Evolutionary conservation across 2,329 filamentous ascomycete species (phyloP).

Genomic region (Pyricularia sp.): DNA sequence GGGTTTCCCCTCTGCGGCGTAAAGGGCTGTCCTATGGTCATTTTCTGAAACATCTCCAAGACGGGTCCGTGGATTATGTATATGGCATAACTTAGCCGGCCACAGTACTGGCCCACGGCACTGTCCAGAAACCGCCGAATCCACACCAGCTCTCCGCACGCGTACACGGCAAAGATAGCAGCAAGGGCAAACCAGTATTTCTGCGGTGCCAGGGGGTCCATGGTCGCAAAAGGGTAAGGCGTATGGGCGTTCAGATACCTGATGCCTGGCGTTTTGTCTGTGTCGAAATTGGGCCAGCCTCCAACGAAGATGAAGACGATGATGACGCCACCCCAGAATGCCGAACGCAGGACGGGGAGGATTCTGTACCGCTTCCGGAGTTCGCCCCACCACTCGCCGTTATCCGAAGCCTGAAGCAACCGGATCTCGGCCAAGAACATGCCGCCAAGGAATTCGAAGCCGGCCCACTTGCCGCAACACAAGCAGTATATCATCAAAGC

Average conservation of each 20-base stretch:
- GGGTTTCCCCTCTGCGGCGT: constrained; percentile 14
- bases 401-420: constrained; percentile 20
- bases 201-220: constrained; percentile 21
- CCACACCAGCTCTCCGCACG: constrained; percentile 23
- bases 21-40: constrained; percentile 18
- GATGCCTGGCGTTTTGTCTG: constrained; percentile 23
- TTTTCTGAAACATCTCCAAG: constrained; percentile 25
- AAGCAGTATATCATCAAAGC: constrained; percentile 27
- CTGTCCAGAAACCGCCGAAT: constrained; percentile 32
- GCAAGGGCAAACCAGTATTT: constrained; percentile 28
- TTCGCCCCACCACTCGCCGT: constrained; percentile 5
- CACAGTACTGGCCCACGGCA: constrained; percentile 42
- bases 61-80: constrained; percentile 49
- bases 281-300: constrained; percentile 29
- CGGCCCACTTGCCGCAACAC: constrained; percentile 29
- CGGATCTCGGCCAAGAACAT: constrained; percentile 35
- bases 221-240: constrained; percentile 21
- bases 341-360: constrained; percentile 3
- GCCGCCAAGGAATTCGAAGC: constrained; percentile 35
- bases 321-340: constrained; percentile 18
- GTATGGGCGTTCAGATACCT: constrained; percentile 20
- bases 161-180: constrained; percentile 26
- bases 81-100: constrained; percentile 45
- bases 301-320: constrained; percentile 23
- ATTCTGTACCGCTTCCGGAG: not conserved